Conservation (phyloP, 192 early-diverging fungal genomes). For the Umbelopsis vinacea region DNA sequence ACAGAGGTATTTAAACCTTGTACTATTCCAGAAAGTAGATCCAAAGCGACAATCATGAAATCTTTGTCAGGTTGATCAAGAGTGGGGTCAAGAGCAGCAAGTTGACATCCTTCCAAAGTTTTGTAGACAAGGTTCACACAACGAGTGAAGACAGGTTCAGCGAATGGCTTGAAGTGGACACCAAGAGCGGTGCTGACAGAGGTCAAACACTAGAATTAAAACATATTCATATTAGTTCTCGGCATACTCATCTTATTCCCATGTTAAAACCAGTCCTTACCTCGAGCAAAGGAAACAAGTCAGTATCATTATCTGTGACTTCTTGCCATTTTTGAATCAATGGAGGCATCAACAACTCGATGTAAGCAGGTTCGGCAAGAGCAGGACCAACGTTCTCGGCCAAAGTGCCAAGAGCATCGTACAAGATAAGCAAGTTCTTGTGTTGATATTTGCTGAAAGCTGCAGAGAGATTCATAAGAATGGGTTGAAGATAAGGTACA, state of each 20-base stretch:
- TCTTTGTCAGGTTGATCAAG: conserved; percentile 89
- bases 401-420: conserved; percentile 97
- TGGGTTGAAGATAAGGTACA: conserved; percentile 86
- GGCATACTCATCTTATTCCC: neutral
- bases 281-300: conserved; percentile 95
- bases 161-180: conserved; percentile 83
- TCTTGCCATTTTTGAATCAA: conserved; percentile 86
- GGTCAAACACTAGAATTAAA: conserved; percentile 35
- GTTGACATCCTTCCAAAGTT: conserved; percentile 73
- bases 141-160: conserved; percentile 83
- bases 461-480: conserved; percentile 78
- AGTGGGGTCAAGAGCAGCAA: conserved; percentile 52
- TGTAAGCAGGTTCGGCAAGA: conserved; percentile 81
- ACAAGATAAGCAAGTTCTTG: conserved; percentile 94
- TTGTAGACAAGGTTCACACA: conserved; percentile 87
- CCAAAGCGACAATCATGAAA: conserved; percentile 94
- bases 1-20: conserved; percentile 85
- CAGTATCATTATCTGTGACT: conserved; percentile 82
- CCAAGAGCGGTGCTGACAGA: conserved; percentile 80
- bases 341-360: conserved; percentile 86
- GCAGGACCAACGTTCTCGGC: conserved; percentile 88
- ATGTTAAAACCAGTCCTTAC: conserved; percentile 39
- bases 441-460: conserved; percentile 94
- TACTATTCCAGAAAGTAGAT: conserved; percentile 91
- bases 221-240: neutral